Evolutionary conservation across 257 asterid species (phyloP), one percentile per base, ranked within the genome.

Genomic region (Verbena officinalis): DNA sequence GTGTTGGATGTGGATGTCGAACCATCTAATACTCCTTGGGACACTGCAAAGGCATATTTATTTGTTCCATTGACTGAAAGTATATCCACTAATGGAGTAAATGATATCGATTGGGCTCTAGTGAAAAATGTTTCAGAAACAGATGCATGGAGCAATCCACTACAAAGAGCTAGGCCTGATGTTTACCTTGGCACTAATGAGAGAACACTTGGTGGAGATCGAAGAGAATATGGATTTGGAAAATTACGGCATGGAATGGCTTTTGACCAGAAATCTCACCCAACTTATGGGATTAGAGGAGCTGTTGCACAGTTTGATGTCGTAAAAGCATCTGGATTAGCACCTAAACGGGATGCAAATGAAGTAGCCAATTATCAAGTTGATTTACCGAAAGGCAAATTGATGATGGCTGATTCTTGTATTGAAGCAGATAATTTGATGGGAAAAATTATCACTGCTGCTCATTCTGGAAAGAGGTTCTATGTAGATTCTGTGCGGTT

Each of bases 1-100:
- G 96, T 94, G 38, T 80, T 94, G 86, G 99, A 94, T 66, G 99
- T 94, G 80, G 97, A 90, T 76, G 99, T 90, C 61, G 99, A 94
- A 68, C 99, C 97, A 70, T 80, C 96, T 66, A 88, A 76, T 77
- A 94, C 99, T 65, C 97, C 99, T 21, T 94, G 99, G 99, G 97
- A 94, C 76, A 69, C 86, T 67, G 84, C 87, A 49, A 94, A 94
- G 88, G 96, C 99, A 17, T 90, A 90, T 77, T 76, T 94, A 67
- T 94, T 94, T 83, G 87, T 81, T 64, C 97, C 96, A 42, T 57
- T 86, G 78, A 54, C 68, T 66, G 85, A 82, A 65, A 71, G 59
- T 56, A 65, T 60, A 69, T 75, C 83, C 60, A 67, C 54, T 23
- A 82, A 85, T 73, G 74, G 78, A 10, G 33, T 73, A 54, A 71